A percentile compares a stretch with the other conserved stretches of the same genome.
Evolutionary conservation across 2,329 filamentous ascomycete genomes (phyloP).

Genomic region (Trichoderma sp.): DNA sequence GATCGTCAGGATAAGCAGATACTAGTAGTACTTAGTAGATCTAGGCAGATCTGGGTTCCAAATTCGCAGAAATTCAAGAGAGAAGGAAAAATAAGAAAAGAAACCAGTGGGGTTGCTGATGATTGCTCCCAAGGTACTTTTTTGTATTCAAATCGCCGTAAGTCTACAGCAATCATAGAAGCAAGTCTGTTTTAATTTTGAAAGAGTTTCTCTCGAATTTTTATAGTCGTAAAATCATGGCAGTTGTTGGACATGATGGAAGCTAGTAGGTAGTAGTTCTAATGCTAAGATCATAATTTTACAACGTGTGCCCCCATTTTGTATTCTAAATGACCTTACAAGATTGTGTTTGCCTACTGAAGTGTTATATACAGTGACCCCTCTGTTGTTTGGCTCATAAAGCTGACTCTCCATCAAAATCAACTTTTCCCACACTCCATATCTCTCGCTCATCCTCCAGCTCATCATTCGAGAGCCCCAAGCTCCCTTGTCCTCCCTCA

Average conservation of each 20-base stretch:
- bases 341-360: background rate
- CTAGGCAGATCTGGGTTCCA: background rate
- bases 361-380: background rate
- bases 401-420: constrained; percentile 66
- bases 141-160: background rate
- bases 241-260: background rate
- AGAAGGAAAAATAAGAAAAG: background rate
- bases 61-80: background rate
- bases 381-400: background rate
- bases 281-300: background rate
- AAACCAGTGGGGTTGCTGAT: background rate
- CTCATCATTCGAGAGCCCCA: constrained; percentile 89
- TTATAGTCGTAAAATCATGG: background rate
- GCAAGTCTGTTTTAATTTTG: background rate
- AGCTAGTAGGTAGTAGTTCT: background rate
- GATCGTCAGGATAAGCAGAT: background rate
- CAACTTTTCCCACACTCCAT: constrained; percentile 91
- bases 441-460: constrained; percentile 92
- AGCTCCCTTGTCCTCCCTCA: constrained; percentile 81
- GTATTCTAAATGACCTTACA: background rate
- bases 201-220: background rate
- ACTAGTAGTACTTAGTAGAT: too few relatives aligned
- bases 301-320: background rate
- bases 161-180: background rate
- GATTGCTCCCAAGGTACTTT: background rate